Base-by-base conservation (phyloP, 225 moss, liverwort and hornwort genomes). In the Lunularia cruciata region DNA sequence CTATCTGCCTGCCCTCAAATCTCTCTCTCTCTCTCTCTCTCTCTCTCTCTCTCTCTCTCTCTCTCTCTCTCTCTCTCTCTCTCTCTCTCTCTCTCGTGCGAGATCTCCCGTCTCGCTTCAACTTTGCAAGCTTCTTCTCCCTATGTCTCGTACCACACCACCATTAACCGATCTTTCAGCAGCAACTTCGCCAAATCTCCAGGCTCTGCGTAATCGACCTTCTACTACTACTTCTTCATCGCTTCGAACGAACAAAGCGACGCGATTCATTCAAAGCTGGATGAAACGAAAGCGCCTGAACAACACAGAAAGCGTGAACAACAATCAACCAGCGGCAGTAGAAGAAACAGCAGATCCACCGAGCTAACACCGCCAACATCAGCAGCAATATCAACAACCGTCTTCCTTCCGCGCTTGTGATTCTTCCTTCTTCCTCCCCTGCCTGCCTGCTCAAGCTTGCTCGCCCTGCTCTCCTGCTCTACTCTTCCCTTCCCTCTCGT, bases 11-110 rank as follows among this genome's bases (percentile, higher is more conserved):
- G 37, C 39, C 39, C 22, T 22, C n/a, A 10, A 20, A 22, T 7
- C 60, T 0, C 16, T 42, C 23, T 13, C 42, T 20, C 43, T 57
- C 63, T 28, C 43, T 28, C 63, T 15, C 23, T 28, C 63, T 15
- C 23, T 63, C 63, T 63, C 43, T 63, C 42, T 63, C 43, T 45
- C 45, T 57, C 57, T 57, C 28, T 30, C 15, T 57, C 57, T 57
- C 32, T 19, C 36, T 19, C 36, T 60, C 36, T 60, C 36, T 60
- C 19, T 34, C 2, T 33, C 59, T 59, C 32, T 16, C 34, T 20
- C 10, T 20, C 36, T 59, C 59, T 36, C 33, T 33, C 18, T 34
- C 28, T 43, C 43, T 43, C 43, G 9, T 43, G 15, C 7, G 15
- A 43, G 15, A 7, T 43, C 12, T 43, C 43, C 9, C 9, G 7